Evolutionary conservation across 2,329 filamentous ascomycete species (phyloP).

Genomic region (Neofusicoccum parvum): DNA sequence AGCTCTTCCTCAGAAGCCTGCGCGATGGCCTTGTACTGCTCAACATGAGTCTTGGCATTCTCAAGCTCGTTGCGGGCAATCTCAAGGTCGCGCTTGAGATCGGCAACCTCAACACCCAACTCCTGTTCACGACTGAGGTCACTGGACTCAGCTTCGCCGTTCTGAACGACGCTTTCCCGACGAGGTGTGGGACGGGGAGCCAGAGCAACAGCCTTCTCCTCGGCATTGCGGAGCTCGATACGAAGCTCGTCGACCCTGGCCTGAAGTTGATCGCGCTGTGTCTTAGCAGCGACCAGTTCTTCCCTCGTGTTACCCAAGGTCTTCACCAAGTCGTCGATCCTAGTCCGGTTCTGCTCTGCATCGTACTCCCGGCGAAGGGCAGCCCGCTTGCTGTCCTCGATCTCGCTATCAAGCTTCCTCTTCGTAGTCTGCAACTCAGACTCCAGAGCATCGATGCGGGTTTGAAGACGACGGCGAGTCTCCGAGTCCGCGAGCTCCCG

Average conservation of each 20-base stretch:
- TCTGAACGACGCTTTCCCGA: constrained; percentile 40
- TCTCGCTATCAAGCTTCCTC: constrained; percentile 78
- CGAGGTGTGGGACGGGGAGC: constrained; percentile 76
- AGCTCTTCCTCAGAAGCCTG: constrained; percentile 86
- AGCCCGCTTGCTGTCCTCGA: constrained; percentile 81
- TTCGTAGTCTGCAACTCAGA: constrained; percentile 76
- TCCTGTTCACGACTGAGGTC: constrained; percentile 74
- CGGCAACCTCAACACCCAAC: constrained; percentile 77
- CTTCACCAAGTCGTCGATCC: constrained; percentile 86
- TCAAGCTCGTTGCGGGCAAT: constrained; percentile 79
- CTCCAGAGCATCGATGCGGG: constrained; percentile 76
- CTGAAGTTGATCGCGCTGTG: constrained; percentile 85
- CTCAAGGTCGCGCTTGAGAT: constrained; percentile 85
- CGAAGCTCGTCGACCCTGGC: constrained; percentile 84
- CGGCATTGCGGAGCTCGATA: constrained; percentile 83
- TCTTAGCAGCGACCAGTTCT: constrained; percentile 83
- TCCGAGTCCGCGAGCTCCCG: constrained; percentile 84
- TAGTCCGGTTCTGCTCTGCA: constrained; percentile 80
- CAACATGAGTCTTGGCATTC: constrained; percentile 75
- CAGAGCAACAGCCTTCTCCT: constrained; percentile 81
- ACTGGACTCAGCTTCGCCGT: constrained; percentile 51
- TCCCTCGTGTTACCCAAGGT: constrained; percentile 81
- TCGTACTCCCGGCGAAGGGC: constrained; percentile 88
- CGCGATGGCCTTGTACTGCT: constrained; percentile 86
- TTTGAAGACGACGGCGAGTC: constrained; percentile 75